Evolutionary conservation across 495 filamentous ascomycete species (phyloP).

Genomic region (Bacidia rubella): DNA sequence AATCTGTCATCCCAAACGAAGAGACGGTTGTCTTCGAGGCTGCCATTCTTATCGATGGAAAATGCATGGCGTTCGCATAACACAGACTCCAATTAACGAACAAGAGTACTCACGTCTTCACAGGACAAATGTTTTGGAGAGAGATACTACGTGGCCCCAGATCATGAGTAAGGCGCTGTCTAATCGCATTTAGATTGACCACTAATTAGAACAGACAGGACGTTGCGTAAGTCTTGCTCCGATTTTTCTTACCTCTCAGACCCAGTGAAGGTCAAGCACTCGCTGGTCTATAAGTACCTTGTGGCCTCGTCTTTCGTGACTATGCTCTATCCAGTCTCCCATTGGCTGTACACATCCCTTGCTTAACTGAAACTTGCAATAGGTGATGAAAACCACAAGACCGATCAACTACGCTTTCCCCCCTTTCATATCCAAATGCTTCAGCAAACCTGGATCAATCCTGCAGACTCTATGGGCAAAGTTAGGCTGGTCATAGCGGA

Average conservation of each 20-base stretch:
- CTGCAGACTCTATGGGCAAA: slow-evolving; percentile 54
- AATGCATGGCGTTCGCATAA: slow-evolving; percentile 44
- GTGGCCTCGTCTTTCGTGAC: too few species aligned
- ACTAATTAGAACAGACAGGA: slow-evolving; percentile 9
- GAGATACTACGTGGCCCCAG: slow-evolving; percentile 40
- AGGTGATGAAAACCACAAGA: slow-evolving; percentile 45
- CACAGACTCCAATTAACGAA: too few species aligned
- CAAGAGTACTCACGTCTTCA: too few species aligned
- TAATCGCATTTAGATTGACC: not conserved
- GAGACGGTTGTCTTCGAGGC: slow-evolving; percentile 53
- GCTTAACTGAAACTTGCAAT: slow-evolving; percentile 21
- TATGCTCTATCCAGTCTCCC: too few species aligned
- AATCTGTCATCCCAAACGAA: slow-evolving; percentile 44
- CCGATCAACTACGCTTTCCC: slow-evolving; percentile 56
- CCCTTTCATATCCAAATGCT: slow-evolving; percentile 59
- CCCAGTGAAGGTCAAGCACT: too few species aligned
- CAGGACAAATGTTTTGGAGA: slow-evolving; percentile 9
- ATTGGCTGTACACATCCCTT: not conserved
- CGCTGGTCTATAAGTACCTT: too few species aligned
- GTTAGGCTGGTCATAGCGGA: slow-evolving; percentile 72
- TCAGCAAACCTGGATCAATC: slow-evolving; percentile 57
- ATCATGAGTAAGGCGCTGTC: slow-evolving; percentile 32
- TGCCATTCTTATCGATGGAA: slow-evolving; percentile 58
- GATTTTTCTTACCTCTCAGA: too few species aligned
- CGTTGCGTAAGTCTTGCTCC: slow-evolving; percentile 7